A percentile compares a stretch with the other conserved stretches of the same genome.
Evolutionary conservation across 1,284 basidiomycete species (phyloP).

Genomic region (Somion occarium): DNA sequence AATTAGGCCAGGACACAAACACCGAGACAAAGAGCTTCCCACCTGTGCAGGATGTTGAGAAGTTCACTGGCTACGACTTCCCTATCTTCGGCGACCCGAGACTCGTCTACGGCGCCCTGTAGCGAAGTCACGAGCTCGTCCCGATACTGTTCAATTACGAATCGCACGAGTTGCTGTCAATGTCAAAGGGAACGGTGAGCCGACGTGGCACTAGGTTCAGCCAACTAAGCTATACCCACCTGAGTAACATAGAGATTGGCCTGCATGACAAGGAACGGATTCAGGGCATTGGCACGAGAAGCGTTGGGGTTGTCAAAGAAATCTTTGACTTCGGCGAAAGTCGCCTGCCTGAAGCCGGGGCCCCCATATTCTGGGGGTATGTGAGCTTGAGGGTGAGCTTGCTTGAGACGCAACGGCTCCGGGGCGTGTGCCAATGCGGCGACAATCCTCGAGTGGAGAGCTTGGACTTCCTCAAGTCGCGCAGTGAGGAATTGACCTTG

Average conservation of each 20-base stretch:
- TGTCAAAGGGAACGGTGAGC: conserved; percentile 6
- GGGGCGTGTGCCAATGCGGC: conserved; percentile 66
- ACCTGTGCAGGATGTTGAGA: conserved; percentile 78
- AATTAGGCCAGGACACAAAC: conserved; percentile 5
- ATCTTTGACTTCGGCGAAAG: conserved; percentile 81
- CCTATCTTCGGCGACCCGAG: conserved; percentile 61
- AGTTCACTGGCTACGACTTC: conserved; percentile 78
- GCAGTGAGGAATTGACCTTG: conserved; percentile 80
- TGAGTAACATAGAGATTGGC: conserved; percentile 87
- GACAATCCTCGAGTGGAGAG: conserved; percentile 68
- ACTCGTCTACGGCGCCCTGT: conserved; percentile 60
- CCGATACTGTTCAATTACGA: conserved; percentile 84
- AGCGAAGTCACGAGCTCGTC: conserved; percentile 72
- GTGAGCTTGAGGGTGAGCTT: conserved; percentile 40
- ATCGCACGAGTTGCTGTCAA: conserved; percentile 80
- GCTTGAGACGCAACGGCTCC: conserved; percentile 66
- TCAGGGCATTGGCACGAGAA: conserved; percentile 74
- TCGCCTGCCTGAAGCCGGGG: conserved; percentile 69
- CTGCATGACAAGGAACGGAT: conserved; percentile 86
- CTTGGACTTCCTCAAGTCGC: conserved; percentile 74
- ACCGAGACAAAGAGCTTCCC: conserved; percentile 14
- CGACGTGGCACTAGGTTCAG: background rate
- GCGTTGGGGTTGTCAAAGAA: conserved; percentile 88
- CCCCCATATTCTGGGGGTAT: conserved; percentile 60
- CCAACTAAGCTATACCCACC: conserved; percentile 34